A percentile compares a stretch with the other conserved stretches of the same genome.
phyloP scores from a whole-genome alignment of 176 grass and related monocot species.

The Triticum timopheevii region DNA sequence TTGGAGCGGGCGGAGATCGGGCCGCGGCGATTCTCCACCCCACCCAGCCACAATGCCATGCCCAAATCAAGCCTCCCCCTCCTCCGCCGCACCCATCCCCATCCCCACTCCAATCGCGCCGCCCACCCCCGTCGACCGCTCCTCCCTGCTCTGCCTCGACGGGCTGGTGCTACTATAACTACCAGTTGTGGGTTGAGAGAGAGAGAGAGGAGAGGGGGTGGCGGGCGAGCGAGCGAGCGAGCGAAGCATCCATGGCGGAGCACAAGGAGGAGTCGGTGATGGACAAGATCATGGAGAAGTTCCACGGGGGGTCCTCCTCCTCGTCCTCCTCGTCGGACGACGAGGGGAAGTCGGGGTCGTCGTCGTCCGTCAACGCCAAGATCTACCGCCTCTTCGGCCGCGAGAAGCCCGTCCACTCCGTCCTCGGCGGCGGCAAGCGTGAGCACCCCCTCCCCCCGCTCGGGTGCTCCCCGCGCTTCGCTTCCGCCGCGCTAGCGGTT shows the following conservation, averaged over 20 bases:
- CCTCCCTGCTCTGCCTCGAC: too few relatives aligned
- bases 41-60: too few relatives aligned
- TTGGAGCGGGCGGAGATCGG: too few relatives aligned
- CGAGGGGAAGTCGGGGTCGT: slow-evolving; percentile 28
- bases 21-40: too few relatives aligned
- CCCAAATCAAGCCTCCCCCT: too few relatives aligned
- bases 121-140: too few relatives aligned
- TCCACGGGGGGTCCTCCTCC: slow-evolving; percentile 33
- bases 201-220: not conserved
- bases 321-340: slow-evolving; percentile 52
- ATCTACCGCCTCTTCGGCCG: slow-evolving; percentile 76
- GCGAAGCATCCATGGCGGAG: slow-evolving; percentile 55
- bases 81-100: too few relatives aligned
- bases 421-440: slow-evolving; percentile 72
- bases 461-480: too few relatives aligned
- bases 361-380: slow-evolving; percentile 50
- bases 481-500: not conserved
- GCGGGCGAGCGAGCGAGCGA: not conserved
- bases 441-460: not conserved
- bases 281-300: slow-evolving; percentile 62
- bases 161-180: too few relatives aligned
- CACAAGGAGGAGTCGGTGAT: slow-evolving; percentile 57
- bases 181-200: too few relatives aligned
- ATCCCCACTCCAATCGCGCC: too few relatives aligned
- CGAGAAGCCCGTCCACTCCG: slow-evolving; percentile 55